Percentiles rank a stretch among this genome's conserved stretches.
Conservation (phyloP, 306 rosid species). For the Fragaria vesca region DNA sequence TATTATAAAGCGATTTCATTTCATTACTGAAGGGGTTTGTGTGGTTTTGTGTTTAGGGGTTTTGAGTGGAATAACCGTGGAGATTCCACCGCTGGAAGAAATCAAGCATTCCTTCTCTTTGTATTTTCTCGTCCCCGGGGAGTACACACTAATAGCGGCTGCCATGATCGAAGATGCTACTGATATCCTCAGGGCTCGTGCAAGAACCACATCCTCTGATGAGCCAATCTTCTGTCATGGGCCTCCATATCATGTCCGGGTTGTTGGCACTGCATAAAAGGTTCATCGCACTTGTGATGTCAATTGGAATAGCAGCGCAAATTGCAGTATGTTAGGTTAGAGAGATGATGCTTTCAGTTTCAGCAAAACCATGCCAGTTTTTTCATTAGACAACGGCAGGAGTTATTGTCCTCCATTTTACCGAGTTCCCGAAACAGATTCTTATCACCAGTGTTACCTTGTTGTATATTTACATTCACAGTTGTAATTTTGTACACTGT, state of each 20-base stretch:
- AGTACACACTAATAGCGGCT: slow-evolving; percentile 74
- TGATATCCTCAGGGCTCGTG: slow-evolving; percentile 83
- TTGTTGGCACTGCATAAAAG: slow-evolving; percentile 54
- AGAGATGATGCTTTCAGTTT: slow-evolving; percentile 18
- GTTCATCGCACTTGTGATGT: neutral
- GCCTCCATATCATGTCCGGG: slow-evolving; percentile 82
- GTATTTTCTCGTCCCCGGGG: slow-evolving; percentile 91
- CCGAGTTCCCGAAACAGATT: neutral
- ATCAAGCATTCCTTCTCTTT: slow-evolving; percentile 67
- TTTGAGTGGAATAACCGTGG: slow-evolving; percentile 65
- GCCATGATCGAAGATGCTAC: slow-evolving; percentile 80
- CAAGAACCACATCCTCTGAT: slow-evolving; percentile 58
- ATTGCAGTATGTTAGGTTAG: slow-evolving; percentile 12
- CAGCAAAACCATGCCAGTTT: slow-evolving; percentile 14
- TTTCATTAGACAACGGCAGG: slow-evolving; percentile 23
- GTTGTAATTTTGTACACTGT: neutral
- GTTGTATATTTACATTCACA: slow-evolving; percentile 8
- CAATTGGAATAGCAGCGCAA: neutral
- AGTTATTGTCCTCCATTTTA: slow-evolving; percentile 8
- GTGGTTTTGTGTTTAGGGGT: slow-evolving; percentile 47
- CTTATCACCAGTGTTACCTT: neutral
- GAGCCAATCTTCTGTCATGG: slow-evolving; percentile 95
- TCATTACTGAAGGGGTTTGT: neutral
- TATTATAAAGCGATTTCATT: neutral
- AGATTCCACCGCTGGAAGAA: slow-evolving; percentile 83